Percentiles rank a stretch among this genome's conserved stretches.
These are phyloP conservation scores for Hypsizygus ulmarius DNA, from an alignment of 1,284 basidiomycete genomes.

Conservation along the genomic window DNA sequence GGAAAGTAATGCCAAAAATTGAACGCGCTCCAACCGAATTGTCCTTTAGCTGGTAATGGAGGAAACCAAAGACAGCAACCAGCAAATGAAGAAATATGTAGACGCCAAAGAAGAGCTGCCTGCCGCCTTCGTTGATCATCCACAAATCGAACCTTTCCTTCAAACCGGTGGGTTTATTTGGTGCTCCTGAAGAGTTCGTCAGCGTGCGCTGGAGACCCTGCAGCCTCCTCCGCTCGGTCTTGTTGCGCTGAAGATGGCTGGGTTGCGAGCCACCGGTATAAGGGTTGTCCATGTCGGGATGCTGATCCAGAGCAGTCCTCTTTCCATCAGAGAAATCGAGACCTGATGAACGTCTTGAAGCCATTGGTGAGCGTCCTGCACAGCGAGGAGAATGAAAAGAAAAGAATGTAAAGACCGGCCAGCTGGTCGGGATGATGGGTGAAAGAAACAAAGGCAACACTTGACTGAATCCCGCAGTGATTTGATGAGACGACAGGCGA, in stretches of 20 bases:
- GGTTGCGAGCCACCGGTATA: constrained; percentile 34
- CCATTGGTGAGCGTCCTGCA: constrained; percentile 38
- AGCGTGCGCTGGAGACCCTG: constrained; percentile 73
- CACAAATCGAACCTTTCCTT: constrained; percentile 60
- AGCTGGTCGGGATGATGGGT: constrained; percentile 36
- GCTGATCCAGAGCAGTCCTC: constrained; percentile 44
- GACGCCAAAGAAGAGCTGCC: constrained; percentile 70
- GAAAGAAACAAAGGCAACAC: constrained; percentile 16
- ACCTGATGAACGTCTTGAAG: constrained; percentile 53
- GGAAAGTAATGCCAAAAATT: constrained; percentile 71
- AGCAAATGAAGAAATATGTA: constrained; percentile 78
- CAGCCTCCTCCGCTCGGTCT: constrained; percentile 71
- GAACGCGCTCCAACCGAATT: constrained; percentile 62
- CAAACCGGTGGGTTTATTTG: constrained; percentile 36
- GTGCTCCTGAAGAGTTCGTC: constrained; percentile 35
- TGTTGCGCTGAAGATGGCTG: constrained; percentile 67
- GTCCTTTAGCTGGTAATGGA: constrained; percentile 79
- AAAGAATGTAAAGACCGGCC: constrained; percentile 45
- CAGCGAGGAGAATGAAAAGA: constrained; percentile 23
- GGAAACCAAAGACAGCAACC: constrained; percentile 69
- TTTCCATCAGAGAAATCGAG: constrained; percentile 71
- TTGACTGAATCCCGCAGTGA: too few relatives aligned
- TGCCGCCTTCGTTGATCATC: constrained; percentile 90
- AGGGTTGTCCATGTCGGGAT: constrained; percentile 47
- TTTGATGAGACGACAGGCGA: too few relatives aligned